These are phyloP conservation scores for Chrysosporium keratinophilum DNA, from an alignment of 2,329 filamentous ascomycete species.

Conservation along the genomic window DNA sequence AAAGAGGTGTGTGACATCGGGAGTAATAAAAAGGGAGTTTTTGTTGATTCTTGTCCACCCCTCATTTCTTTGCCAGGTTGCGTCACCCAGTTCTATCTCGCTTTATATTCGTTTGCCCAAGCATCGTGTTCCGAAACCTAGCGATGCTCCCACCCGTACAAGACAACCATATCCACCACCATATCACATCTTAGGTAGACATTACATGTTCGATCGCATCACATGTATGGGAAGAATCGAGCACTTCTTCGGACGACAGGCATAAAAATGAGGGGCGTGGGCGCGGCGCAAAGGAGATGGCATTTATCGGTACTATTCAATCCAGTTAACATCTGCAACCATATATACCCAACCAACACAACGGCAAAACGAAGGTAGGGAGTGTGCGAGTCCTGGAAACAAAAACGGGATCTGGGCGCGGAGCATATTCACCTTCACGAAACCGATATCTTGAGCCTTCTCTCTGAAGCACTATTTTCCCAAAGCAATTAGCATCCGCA, in stretches of 20 bases:
- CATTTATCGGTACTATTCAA: conserved; percentile 15
- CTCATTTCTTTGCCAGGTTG: not conserved
- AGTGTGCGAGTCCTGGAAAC: not conserved
- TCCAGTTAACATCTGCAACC: not conserved
- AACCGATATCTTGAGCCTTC: conserved; percentile 58
- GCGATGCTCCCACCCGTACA: not conserved
- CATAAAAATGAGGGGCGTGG: not conserved
- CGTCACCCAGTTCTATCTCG: not conserved
- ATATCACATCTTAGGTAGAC: not conserved
- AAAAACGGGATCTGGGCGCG: not conserved
- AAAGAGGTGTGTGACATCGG: not conserved
- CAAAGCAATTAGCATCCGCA: conserved; percentile 7
- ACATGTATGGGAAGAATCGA: not conserved
- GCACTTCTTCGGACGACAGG: not conserved
- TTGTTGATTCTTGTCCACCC: conserved; percentile 1
- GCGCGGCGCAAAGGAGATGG: not conserved
- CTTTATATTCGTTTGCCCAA: not conserved
- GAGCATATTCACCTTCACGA: conserved; percentile 48
- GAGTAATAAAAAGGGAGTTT: not conserved
- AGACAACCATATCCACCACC: not conserved
- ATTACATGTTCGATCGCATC: not conserved
- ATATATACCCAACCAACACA: not conserved
- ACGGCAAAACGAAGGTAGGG: not conserved
- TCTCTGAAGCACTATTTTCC: conserved; percentile 53
- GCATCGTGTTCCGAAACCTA: not conserved